Base-by-base conservation (phyloP, 2,329 filamentous ascomycete species). In the Knufia fluminis region DNA sequence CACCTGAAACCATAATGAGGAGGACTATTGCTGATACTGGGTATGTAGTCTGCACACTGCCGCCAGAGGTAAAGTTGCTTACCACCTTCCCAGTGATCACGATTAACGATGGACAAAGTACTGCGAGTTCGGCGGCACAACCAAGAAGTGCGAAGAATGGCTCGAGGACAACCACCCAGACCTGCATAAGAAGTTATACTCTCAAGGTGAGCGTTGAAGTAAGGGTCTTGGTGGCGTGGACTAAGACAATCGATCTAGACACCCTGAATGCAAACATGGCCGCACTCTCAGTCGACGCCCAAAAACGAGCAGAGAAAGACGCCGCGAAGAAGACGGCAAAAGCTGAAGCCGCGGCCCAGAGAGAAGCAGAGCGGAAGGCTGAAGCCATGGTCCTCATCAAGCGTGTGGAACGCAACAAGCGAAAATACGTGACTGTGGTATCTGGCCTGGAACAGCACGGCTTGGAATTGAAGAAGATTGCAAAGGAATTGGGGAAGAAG, bases 61-160 rank as follows among this genome's bases (percentile, higher is more conserved):
- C 80, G 53, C 79, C 80, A 60, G 80, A 84, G 78, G 79, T 82
- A 80, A 66, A 72, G 71, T 36, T 62, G 57, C 46, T 60, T 52
- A 28, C 48, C 47, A 53, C 62, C 17, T 28, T 42, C 24, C 31
- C 26, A 36, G 16, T n/a, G 16, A 14, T 41, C 35, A 39, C 31
- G n/a, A 31, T 20, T 32, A 17, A 36, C 19, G 10, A 35, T 9
- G n/a, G 12, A 20, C 14, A 16, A 42, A 97, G 92, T 98, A 96
- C 73, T 98, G 92, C 75, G 92, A 98, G 72, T 97, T 96, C 69
- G 92, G 92, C 64, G 91, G 90, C 57, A 97, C 90, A 33, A 83
- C 85, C 20, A 95, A 89, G 71, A 98, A 96, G 72, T 98, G 92
- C 72, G 85, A 91, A 68, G 90, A 97, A 67, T 98, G 92, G 92